Evolutionary conservation across 192 early-diverging fungal genomes (phyloP).

Genomic region (Gryganskiella cystojenkinii): DNA sequence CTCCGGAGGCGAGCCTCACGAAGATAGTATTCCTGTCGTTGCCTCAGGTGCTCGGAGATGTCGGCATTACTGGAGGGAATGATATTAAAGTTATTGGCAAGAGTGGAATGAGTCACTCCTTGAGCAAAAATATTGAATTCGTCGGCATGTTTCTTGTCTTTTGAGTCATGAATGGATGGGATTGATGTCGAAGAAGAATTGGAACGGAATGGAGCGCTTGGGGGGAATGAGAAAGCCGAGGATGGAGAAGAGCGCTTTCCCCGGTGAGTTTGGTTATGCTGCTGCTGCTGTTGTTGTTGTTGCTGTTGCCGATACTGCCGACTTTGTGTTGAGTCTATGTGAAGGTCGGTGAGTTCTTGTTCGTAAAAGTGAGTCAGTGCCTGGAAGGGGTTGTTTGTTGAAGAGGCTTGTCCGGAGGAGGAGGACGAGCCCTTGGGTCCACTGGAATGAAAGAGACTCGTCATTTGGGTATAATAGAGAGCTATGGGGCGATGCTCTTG

Average conservation of each 20-base stretch:
- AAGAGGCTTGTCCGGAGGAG: constrained; percentile 14
- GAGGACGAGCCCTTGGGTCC: constrained; percentile 35
- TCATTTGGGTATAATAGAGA: not conserved
- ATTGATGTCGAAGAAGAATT: not conserved
- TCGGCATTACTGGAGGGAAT: not conserved
- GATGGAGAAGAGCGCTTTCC: too few relatives aligned
- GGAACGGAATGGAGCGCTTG: not conserved
- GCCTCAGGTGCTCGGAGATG: constrained; percentile 24
- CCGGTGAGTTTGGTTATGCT: too few relatives aligned
- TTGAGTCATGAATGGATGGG: not conserved
- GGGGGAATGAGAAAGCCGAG: constrained; percentile 26
- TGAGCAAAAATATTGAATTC: constrained; percentile 24
- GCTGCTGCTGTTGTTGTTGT: not conserved
- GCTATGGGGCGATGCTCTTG: not conserved
- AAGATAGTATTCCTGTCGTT: constrained; percentile 41
- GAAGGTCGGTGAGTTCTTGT: constrained; percentile 31
- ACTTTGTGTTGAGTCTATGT: constrained; percentile 16
- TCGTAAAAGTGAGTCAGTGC: constrained; percentile 46
- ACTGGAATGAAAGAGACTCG: constrained; percentile 27
- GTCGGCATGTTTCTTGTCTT: constrained; percentile 11
- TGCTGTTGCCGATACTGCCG: constrained; percentile 15
- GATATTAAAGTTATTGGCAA: not conserved
- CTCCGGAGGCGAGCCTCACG: constrained; percentile 31
- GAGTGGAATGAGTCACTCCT: not conserved
- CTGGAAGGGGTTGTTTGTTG: constrained; percentile 28